Evolutionary conservation across 768 basidiomycete species (phyloP), one percentile per base, ranked within the genome.

Genomic region (Tulasnella sp.): DNA sequence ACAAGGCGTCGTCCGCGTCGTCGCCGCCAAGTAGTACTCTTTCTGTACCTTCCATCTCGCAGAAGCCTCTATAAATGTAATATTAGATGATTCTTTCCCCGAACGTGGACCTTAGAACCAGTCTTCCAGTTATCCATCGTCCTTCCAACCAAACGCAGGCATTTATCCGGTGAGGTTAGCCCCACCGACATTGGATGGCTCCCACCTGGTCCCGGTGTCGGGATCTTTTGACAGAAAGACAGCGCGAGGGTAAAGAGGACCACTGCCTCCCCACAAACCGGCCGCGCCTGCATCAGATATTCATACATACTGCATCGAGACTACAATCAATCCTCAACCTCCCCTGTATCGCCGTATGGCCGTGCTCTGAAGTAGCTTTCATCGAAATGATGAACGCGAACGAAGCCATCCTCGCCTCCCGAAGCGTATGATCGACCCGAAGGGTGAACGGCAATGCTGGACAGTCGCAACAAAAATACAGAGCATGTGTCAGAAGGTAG

Each of bases 341-440:
- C 94, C 71, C 78, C 78, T 25, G 95, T 83, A 80, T 95, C 93
- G 71, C 96, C 96, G 79, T 96, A 99, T 14, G 96, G 94, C 85
- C 91, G 91, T 67, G 92, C 88, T 79, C 88, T 92, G 88, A 93
- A 97, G 84, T 97, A 99, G 69, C 90, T 93, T 78, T 97, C 96
- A 82, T 99, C 97, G 81, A 92, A 97, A 83, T 94, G 92, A 82
- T 95, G 93, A 77, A 95, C 91, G 42, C 94, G 91, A 29, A 95
- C 89, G 83, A 93, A 98, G 67, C 96, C 97, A 81, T 99, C 97
- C 84, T 99, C 97, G 81, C 95, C 92, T 70, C 97, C 97, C 0
- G 95, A 96, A 17, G 97, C 93, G 82, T 96, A 99, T 54, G 87
- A 87, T 40, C 89, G 93, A 25, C 96, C 96, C 67, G 88, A 86